Evolutionary conservation across 805 yeast genomes (phyloP), one percentile per base, ranked within the genome.

Genomic region (Tetrapisispora arboricola): DNA sequence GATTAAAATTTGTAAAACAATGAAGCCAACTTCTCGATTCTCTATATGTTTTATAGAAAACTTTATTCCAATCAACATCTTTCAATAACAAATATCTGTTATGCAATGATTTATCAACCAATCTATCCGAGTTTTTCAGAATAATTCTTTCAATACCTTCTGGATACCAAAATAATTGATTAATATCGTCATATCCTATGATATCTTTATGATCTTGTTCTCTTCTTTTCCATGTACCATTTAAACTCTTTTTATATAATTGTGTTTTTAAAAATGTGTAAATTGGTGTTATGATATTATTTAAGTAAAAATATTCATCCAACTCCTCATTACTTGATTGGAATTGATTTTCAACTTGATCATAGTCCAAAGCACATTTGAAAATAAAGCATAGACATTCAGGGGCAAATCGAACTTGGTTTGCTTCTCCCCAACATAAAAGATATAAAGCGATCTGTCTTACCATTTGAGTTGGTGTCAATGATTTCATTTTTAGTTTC

Each of bases 361-460:
- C 35, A 80, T 83, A 46, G 81, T 59, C 61, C 76, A 88, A 72
- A 38, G 94, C 85, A 50, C 94, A 80, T 53, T 85, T 84, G 65
- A 79, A 85, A 20, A 86, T 74, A 49, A 87, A 86, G 46, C 94
- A 84, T 18, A 86, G 56, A 51, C 94, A 84, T 55, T 86, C 96
- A 0, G 96, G 95, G 77, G 86, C 79, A 51, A 83, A 86, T 46
- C 96, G 68, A 2, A 86, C 56, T 50, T 84, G 87, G 53, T 83
- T 84, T 0, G 95, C 86, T 56, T 86, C 96, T 1, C 95, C 94
- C 96, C 96, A 86, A 46, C 84, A 74, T 41, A 84, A 58, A 11
- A 86, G 66, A 53, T 78, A 87, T 7, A 86, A 60, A 0, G 84
- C 76, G 15, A 86, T 48, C 47, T 86, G 95, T 42, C 75, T 68